Conservation (phyloP, 1,284 basidiomycete genomes). For the Irpex sp. region DNA sequence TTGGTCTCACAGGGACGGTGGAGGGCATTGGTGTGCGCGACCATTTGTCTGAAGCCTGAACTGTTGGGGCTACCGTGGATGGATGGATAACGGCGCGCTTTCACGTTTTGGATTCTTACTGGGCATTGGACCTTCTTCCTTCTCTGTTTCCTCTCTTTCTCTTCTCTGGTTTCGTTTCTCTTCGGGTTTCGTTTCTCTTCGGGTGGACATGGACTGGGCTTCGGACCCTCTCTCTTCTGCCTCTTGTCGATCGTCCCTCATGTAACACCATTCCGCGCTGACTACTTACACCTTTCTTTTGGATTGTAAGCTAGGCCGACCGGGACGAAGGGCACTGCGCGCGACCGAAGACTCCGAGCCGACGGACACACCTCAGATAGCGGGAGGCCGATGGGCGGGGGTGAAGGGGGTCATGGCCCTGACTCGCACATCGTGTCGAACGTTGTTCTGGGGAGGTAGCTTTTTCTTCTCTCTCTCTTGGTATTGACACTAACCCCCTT, state of each 20-base stretch:
- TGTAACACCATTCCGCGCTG: neutral
- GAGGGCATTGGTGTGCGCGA: neutral
- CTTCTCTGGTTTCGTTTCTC: too few species aligned
- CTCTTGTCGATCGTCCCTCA: neutral
- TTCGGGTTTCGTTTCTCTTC: too few species aligned
- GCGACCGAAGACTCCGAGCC: neutral
- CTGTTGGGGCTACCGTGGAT: neutral
- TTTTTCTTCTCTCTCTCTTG: neutral
- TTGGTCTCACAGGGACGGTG: neutral
- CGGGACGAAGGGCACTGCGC: neutral
- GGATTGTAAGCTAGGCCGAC: neutral
- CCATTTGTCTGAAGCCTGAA: neutral
- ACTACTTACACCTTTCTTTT: neutral
- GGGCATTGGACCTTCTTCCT: neutral
- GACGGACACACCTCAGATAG: neutral
- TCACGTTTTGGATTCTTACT: neutral
- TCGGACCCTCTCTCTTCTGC: neutral
- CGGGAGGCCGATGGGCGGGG: neutral
- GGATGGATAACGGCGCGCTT: neutral
- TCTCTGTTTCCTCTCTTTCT: neutral
- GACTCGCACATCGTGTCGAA: neutral
- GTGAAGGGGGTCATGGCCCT: neutral
- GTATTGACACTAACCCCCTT: neutral
- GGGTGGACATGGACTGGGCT: too few species aligned
- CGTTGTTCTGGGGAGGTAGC: neutral